A percentile compares a stretch with the other conserved stretches of the same genome.
Evolutionary conservation across 345 rosid species (phyloP).

Genomic region (Murraya koenigii): DNA sequence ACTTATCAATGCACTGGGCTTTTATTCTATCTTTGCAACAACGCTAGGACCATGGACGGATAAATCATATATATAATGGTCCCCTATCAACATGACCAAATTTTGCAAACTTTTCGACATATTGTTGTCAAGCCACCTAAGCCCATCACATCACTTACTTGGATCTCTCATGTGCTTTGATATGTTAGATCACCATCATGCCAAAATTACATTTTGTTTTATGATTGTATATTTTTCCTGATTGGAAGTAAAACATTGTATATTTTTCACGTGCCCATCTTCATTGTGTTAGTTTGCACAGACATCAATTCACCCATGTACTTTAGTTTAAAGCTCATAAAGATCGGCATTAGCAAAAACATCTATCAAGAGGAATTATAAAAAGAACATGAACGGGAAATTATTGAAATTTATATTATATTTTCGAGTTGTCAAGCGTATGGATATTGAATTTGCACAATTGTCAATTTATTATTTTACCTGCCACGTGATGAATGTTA

Average conservation of each 20-base stretch:
- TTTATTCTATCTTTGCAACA: background rate
- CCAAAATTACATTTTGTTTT: background rate
- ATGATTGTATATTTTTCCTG: background rate
- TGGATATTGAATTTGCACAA: background rate
- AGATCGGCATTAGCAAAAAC: no score
- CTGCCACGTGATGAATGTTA: background rate
- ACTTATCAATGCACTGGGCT: background rate
- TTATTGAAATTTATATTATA: no score
- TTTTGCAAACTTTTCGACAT: conserved; percentile 7
- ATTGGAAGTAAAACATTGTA: background rate
- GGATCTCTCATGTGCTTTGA: conserved; percentile 32
- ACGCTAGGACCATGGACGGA: conserved; percentile 13
- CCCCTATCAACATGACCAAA: conserved; percentile 27
- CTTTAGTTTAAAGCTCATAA: no score
- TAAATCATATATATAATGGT: conserved; percentile 21
- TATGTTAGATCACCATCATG: conserved; percentile 35
- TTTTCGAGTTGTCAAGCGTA: background rate
- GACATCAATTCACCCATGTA: background rate
- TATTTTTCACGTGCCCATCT: background rate
- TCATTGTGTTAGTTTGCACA: background rate
- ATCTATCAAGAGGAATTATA: no score
- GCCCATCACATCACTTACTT: conserved; percentile 29
- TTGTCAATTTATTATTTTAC: no score
- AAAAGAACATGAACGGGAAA: no score
- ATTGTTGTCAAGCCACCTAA: conserved; percentile 41